These are phyloP conservation scores for Aspergillus bridgeri DNA, from an alignment of 495 filamentous ascomycete species.

Conservation along the genomic window DNA sequence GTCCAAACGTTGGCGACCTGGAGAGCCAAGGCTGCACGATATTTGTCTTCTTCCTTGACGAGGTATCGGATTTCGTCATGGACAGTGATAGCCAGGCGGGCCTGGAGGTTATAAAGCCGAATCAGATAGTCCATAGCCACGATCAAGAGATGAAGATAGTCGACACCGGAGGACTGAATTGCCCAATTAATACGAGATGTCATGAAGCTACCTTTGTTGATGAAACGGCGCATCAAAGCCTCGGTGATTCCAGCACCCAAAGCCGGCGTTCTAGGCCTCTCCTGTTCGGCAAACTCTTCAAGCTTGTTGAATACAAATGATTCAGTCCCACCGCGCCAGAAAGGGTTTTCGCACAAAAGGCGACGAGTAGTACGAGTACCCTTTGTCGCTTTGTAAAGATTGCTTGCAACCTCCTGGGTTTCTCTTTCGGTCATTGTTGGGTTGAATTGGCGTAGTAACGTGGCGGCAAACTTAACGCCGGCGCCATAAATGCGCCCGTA, in stretches of 20 bases:
- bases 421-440: slow-evolving; percentile 72
- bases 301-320: slow-evolving; percentile 97
- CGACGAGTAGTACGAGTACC: slow-evolving; percentile 73
- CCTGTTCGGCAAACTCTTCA: slow-evolving; percentile 95
- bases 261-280: slow-evolving; percentile 84
- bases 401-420: slow-evolving; percentile 69
- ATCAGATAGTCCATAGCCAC: slow-evolving; percentile 92
- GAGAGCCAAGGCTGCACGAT: slow-evolving; percentile 83
- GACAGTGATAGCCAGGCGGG: slow-evolving; percentile 87
- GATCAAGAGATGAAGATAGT: slow-evolving; percentile 94
- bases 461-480: slow-evolving; percentile 87
- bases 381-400: slow-evolving; percentile 86
- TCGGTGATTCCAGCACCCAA: slow-evolving; percentile 97
- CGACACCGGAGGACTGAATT: slow-evolving; percentile 94
- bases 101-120: slow-evolving; percentile 77
- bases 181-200: slow-evolving; percentile 98
- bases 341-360: slow-evolving; percentile 63
- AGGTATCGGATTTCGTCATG: slow-evolving; percentile 98
- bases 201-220: slow-evolving; percentile 89
- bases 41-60: slow-evolving; percentile 80
- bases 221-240: slow-evolving; percentile 80
- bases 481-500: slow-evolving; percentile 98
- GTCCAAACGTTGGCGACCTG: slow-evolving; percentile 97
- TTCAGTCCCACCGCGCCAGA: slow-evolving; percentile 97
- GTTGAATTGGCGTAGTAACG: slow-evolving; percentile 89